Percentiles rank a stretch among this genome's conserved stretches.
phyloP scores from a whole-genome alignment of 352 stramenopile genomes.

The Phytophthora litchii region DNA sequence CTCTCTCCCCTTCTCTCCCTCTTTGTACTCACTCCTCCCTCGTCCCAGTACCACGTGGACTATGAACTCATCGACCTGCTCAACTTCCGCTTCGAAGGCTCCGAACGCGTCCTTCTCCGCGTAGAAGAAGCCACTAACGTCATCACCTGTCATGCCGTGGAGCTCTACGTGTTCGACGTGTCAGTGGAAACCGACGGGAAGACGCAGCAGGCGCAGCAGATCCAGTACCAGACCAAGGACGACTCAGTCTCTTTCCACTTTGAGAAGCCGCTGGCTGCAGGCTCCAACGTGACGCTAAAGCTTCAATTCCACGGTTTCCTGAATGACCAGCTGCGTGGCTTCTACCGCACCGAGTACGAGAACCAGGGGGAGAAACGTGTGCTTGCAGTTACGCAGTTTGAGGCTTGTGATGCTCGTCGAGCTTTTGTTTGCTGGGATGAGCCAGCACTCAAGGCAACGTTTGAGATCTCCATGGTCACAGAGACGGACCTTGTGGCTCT shows the following conservation, averaged over 20 bases:
- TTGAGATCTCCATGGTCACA: constrained; percentile 93
- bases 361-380: constrained; percentile 91
- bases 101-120: constrained; percentile 55
- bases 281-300: constrained; percentile 42
- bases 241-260: constrained; percentile 72
- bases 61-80: constrained; percentile 82
- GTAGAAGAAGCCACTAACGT: constrained; percentile 63
- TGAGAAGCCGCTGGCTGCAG: constrained; percentile 38
- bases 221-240: constrained; percentile 55
- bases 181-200: constrained; percentile 38
- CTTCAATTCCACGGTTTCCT: constrained; percentile 74
- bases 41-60: constrained; percentile 65
- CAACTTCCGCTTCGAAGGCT: constrained; percentile 81
- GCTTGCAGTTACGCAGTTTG: constrained; percentile 92
- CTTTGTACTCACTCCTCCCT: constrained; percentile 4
- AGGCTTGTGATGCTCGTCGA: constrained; percentile 87
- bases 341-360: constrained; percentile 96
- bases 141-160: constrained; percentile 95
- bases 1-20: not conserved
- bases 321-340: constrained; percentile 95
- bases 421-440: constrained; percentile 99
- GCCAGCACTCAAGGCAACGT: constrained; percentile 95
- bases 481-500: constrained; percentile 92
- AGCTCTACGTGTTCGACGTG: constrained; percentile 90
- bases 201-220: constrained; percentile 46